Base-by-base conservation (phyloP, 192 early-diverging fungal species). In the Backusella parvicylindrica region DNA sequence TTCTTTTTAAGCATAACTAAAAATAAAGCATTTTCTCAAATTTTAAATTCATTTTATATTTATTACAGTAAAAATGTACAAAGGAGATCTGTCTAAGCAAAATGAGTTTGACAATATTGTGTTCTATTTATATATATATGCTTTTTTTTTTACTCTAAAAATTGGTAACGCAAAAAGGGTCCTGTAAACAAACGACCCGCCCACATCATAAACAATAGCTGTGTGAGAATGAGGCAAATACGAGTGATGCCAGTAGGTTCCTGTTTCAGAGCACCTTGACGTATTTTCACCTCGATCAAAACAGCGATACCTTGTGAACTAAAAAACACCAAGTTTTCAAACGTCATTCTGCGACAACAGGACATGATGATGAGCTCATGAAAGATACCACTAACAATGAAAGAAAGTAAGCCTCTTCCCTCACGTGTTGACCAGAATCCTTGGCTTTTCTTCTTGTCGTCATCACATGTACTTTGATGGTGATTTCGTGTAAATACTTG, bases 351-450 rank as follows among this genome's bases (percentile, higher is more conserved):
- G 6, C 75, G 41, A 64, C 75, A 70, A 23, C 26, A 33, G 2
- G 50, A 43, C 53, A 67, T 68, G n/a, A 76, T 70, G 38, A 76
- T 70, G 53, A 70, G 13, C 30, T 76, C 75, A 64, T 76, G 75
- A 15, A 76, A 53, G 3, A 37, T 8, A 3, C 63, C 71, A 37
- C 71, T 72, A 12, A 72, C 36, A 26, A 63, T 38, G 26, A 72
- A 72, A 38, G 53, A 33, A 7, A 63, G 28, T 23, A 72, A 33
- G 7, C 71, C 71, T 63, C 35, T 15, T 21, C 53, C 33, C 5
- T 33, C 21, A 15, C n/a, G 16, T 32, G 53, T 38, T 32, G 70
- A 47, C 70, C 70, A 71, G 35, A 50, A 33, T 33, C 28, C 41
- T 40, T 18, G 13, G 15, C 43, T 56, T 32, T 35, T 36, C 53